phyloP scores from a whole-genome alignment of 306 rosid genomes.

The Quercus alba region DNA sequence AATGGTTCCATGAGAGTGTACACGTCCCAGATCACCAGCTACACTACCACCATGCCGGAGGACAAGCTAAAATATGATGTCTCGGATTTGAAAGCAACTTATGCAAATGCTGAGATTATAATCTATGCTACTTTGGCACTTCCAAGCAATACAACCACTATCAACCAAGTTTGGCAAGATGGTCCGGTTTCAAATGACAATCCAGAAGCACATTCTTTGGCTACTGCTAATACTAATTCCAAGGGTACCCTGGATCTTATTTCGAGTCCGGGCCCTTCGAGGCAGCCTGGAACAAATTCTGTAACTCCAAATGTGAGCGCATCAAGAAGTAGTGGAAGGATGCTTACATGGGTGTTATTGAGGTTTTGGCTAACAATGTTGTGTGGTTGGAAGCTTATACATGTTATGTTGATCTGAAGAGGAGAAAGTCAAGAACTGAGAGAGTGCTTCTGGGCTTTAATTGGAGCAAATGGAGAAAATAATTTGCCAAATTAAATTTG shows the following conservation, averaged over 20 bases:
- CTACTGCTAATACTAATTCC: background rate
- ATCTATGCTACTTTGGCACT: slow-evolving; percentile 48
- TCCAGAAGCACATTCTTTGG: background rate
- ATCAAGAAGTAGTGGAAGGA: slow-evolving; percentile 46
- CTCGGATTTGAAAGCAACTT: slow-evolving; percentile 18
- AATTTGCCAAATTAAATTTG: slow-evolving; percentile 15
- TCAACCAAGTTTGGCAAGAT: slow-evolving; percentile 70
- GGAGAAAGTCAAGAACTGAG: slow-evolving; percentile 31
- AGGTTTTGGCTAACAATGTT: slow-evolving; percentile 61
- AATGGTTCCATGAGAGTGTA: slow-evolving; percentile 17
- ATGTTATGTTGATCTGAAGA: slow-evolving; percentile 50
- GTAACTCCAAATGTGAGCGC: slow-evolving; percentile 35
- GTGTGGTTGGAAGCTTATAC: slow-evolving; percentile 61
- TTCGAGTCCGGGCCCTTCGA: background rate
- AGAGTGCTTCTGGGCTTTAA: slow-evolving; percentile 30
- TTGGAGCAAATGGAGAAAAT: slow-evolving; percentile 40
- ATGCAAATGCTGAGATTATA: slow-evolving; percentile 30
- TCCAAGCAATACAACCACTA: slow-evolving; percentile 15
- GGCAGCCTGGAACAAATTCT: no score
- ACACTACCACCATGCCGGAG: background rate
- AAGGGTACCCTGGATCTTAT: slow-evolving; percentile 48
- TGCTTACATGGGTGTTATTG: slow-evolving; percentile 65
- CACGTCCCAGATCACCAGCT: slow-evolving; percentile 13
- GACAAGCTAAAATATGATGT: slow-evolving; percentile 23
- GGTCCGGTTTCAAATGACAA: slow-evolving; percentile 38